Base-by-base conservation (phyloP, 1,139 yeast species). In the Blastobotrys persicus region DNA sequence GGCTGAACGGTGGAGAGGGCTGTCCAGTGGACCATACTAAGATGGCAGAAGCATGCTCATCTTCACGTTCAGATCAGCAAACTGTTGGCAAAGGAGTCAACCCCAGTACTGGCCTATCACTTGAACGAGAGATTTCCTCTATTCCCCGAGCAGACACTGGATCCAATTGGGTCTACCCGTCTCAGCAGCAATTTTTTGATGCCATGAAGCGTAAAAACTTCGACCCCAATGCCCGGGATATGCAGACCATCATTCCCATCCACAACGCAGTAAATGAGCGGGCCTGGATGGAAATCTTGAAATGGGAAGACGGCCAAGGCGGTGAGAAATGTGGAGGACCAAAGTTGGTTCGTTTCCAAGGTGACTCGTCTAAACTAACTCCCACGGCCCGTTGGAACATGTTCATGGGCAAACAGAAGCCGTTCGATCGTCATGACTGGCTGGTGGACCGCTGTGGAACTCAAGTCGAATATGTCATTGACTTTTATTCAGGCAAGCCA, bases 401-500 rank as follows among this genome's bases (percentile, higher is more conserved):
- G 57, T 63, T 86, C 31, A 62, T 52, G 88, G 74, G 96, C 0
- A 75, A 78, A 54, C 81, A 80, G 47, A 78, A 78, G 55, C 98
- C 98, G 0, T 92, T 92, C 70, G 98, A 92, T 69, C 78, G 98
- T 60, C 98, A 92, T 65, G 98, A 92, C 69, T 92, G 98, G 98
- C 73, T 78, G 11, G 77, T 92, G n/a, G 83, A 86, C 61, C 74
- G 98, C 48, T 88, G 97, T 67, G 98, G 98, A 1, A 77, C 73
- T 13, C 77, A 78, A 48, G 78, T 92, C 14, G 96, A 89, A 48
- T 92, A 92, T 61, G 97, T 92, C 42, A 91, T 92, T 63, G 98
- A 92, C 66, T 92, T 88, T 65, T 92, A 92, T 67, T 70, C 85
- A 12, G 87, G 88, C 6, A 77, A 77, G 49, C 78, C 80, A 2